A percentile compares a stretch with the other conserved stretches of the same genome.
Evolutionary conservation across 106 monocot species (phyloP).

Genomic region (Apostasia ramifera): DNA sequence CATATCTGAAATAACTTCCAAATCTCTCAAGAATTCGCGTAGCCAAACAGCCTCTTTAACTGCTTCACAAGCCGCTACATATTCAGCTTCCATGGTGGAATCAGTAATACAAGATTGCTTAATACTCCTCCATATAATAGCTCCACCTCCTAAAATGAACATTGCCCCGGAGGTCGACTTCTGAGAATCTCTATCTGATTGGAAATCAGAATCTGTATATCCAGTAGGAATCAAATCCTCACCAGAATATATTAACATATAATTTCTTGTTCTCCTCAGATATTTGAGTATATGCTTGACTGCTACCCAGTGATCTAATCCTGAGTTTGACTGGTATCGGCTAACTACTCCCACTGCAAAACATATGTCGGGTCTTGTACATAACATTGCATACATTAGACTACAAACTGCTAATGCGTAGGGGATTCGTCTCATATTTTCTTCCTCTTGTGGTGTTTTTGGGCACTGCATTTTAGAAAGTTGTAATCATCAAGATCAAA

Average conservation of each 20-base stretch:
- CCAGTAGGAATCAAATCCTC: background rate
- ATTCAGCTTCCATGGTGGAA: constrained; percentile 4
- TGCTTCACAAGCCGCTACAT: background rate
- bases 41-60: background rate
- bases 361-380: background rate
- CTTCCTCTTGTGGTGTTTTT: background rate
- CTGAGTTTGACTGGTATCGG: background rate
- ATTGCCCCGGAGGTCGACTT: background rate
- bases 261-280: constrained; percentile 1
- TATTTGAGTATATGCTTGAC: background rate
- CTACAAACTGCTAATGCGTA: background rate
- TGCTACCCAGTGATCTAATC: background rate
- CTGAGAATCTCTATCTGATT: background rate
- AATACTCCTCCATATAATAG: background rate
- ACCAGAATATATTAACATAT: background rate
- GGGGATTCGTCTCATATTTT: background rate
- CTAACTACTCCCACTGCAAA: background rate
- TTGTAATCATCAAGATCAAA: no score
- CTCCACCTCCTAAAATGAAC: background rate
- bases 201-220: background rate
- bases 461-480: constrained; percentile 1
- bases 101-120: background rate
- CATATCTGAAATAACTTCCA: background rate
- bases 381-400: background rate
- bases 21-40: background rate